Conservation (phyloP, 225 moss, liverwort and hornwort species). For the Takakia lepidozioides region DNA sequence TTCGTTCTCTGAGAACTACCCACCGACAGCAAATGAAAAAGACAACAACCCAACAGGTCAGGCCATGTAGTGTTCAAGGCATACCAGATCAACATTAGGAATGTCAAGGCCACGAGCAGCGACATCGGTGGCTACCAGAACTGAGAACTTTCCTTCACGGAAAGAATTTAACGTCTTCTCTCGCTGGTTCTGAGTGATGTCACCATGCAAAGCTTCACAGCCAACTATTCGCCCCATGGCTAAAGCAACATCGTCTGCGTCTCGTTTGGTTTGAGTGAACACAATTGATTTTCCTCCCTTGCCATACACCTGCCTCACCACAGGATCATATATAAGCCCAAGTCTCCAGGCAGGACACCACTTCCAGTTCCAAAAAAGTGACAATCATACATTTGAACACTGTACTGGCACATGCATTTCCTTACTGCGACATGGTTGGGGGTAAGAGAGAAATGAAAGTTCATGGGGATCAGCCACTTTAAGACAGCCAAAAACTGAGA, state of each 20-base stretch:
- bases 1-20: too few relatives aligned
- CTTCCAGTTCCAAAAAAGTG: too few relatives aligned
- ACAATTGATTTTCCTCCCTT: slow-evolving; percentile 87
- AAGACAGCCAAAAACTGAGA: too few relatives aligned
- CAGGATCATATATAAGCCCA: too few relatives aligned
- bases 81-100: slow-evolving; percentile 82
- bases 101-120: slow-evolving; percentile 89
- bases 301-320: slow-evolving; percentile 53
- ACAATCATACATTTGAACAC: too few relatives aligned
- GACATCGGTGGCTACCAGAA: slow-evolving; percentile 89
- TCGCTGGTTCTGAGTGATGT: slow-evolving; percentile 78
- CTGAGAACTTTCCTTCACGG: slow-evolving; percentile 63
- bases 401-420: too few relatives aligned
- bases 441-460: too few relatives aligned
- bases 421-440: too few relatives aligned
- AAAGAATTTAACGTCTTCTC: slow-evolving; percentile 88
- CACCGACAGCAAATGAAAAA: not conserved
- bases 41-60: not conserved
- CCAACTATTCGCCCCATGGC: slow-evolving; percentile 79
- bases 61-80: not conserved
- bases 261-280: slow-evolving; percentile 87
- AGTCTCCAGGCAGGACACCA: too few relatives aligned
- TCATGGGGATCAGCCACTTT: too few relatives aligned
- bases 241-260: slow-evolving; percentile 79
- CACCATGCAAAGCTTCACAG: slow-evolving; percentile 91